phyloP scores from a whole-genome alignment of 1,139 yeast species.

The Yamadazyma pseudoaaseri region DNA sequence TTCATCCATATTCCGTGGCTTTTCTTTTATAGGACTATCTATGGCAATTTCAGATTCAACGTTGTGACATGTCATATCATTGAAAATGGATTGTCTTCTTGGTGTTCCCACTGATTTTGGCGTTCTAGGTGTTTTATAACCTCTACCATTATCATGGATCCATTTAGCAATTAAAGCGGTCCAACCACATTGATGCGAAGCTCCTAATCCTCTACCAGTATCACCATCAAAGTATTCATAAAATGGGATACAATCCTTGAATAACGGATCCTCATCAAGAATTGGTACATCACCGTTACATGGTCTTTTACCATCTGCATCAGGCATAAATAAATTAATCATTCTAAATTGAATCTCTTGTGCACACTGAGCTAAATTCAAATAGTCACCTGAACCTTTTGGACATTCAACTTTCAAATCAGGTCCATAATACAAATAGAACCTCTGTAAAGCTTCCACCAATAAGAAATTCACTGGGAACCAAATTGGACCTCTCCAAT shows the following conservation, averaged over 20 bases:
- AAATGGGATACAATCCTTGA: conserved; percentile 76
- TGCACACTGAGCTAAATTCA: conserved; percentile 90
- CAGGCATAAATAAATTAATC: conserved; percentile 75
- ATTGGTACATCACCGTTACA: conserved; percentile 70
- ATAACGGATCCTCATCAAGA: conserved; percentile 68
- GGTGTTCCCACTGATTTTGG: conserved; percentile 45
- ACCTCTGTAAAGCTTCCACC: conserved; percentile 86
- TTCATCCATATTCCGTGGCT: conserved; percentile 16
- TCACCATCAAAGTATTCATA: conserved; percentile 95
- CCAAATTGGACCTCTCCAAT: conserved; percentile 99
- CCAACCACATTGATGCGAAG: conserved; percentile 98
- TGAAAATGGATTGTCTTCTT: conserved; percentile 29
- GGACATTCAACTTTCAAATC: conserved; percentile 89
- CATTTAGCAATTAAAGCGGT: conserved; percentile 91
- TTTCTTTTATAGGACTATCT: conserved; percentile 2
- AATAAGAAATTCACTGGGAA: conserved; percentile 88
- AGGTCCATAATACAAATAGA: conserved; percentile 87
- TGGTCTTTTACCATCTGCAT: conserved; percentile 71
- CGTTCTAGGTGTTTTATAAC: conserved; percentile 54
- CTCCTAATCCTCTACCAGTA: conserved; percentile 92
- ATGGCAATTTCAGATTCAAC: conserved; percentile 5
- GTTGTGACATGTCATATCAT: conserved; percentile 14
- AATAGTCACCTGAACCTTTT: conserved; percentile 74
- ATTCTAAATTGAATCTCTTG: conserved; percentile 88
- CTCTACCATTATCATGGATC: conserved; percentile 87